phyloP scores from a whole-genome alignment of 495 filamentous ascomycete genomes.

The Penicillium chermesinum region DNA sequence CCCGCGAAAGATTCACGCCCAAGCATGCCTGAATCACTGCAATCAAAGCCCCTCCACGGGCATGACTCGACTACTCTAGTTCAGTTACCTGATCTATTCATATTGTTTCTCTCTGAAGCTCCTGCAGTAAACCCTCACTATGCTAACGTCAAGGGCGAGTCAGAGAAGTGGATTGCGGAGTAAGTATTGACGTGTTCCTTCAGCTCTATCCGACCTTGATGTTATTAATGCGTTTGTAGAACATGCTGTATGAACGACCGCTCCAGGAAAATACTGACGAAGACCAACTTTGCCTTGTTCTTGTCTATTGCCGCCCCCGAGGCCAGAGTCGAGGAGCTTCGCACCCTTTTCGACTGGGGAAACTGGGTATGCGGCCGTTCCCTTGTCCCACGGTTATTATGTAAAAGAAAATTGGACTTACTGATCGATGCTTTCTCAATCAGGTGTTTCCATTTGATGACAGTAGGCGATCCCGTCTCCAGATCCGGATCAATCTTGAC shows the following conservation, averaged over 20 bases:
- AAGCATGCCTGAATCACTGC: background rate
- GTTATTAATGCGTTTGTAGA: background rate
- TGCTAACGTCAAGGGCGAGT: background rate
- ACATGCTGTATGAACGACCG: background rate
- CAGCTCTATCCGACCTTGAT: background rate
- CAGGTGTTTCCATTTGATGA: conserved; percentile 5
- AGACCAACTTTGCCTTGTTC: background rate
- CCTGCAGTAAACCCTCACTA: background rate
- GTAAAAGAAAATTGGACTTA: background rate
- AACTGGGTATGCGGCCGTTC: background rate
- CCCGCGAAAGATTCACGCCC: no score
- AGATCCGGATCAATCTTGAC: no score
- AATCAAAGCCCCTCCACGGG: background rate
- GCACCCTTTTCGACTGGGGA: background rate
- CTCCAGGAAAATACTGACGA: background rate
- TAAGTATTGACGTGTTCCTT: background rate
- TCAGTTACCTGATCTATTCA: conserved; percentile 1
- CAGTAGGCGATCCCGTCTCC: background rate
- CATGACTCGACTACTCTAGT: background rate
- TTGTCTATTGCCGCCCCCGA: background rate
- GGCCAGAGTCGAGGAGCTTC: background rate
- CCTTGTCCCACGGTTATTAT: background rate
- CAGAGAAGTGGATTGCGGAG: background rate
- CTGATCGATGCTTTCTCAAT: background rate
- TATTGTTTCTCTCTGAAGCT: background rate